Evolutionary conservation across 345 rosid genomes (phyloP).

Genomic region (Sisymbrium irio): DNA sequence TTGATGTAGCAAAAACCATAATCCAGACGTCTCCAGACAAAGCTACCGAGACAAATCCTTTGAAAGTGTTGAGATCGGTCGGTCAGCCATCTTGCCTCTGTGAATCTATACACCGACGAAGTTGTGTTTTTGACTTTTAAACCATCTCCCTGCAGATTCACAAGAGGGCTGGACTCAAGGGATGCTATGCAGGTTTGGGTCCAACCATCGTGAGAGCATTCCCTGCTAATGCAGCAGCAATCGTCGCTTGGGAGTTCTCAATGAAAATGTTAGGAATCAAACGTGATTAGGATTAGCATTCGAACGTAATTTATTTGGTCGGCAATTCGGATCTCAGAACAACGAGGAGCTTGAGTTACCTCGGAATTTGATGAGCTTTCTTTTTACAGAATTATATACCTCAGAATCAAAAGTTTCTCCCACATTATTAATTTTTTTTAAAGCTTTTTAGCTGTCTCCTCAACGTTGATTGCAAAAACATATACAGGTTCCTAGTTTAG

Average conservation of each 20-base stretch:
- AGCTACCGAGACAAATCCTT: slow-evolving; percentile 60
- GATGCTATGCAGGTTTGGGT: slow-evolving; percentile 87
- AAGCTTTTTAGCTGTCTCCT: neutral
- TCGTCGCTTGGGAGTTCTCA: slow-evolving; percentile 94
- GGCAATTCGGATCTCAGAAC: slow-evolving; percentile 12
- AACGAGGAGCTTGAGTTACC: neutral
- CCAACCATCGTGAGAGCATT: slow-evolving; percentile 86
- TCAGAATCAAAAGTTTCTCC: slow-evolving; percentile 1
- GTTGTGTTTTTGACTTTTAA: neutral
- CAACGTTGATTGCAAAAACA: slow-evolving; percentile 9
- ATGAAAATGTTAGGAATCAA: slow-evolving; percentile 69
- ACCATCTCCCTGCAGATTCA: slow-evolving; percentile 50
- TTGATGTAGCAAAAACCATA: slow-evolving; percentile 90
- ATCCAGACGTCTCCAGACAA: slow-evolving; percentile 76
- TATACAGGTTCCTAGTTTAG: neutral
- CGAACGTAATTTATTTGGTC: neutral
- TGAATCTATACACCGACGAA: neutral
- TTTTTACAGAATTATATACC: slow-evolving; percentile 8
- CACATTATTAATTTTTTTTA: neutral
- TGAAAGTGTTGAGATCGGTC: slow-evolving; percentile 67
- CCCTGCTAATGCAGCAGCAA: slow-evolving; percentile 97
- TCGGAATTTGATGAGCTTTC: slow-evolving; percentile 6
- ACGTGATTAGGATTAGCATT: slow-evolving; percentile 35
- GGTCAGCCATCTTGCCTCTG: slow-evolving; percentile 22
- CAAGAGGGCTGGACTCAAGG: slow-evolving; percentile 71